Percentiles rank a stretch among this genome's conserved stretches.
Evolutionary conservation across 1,284 basidiomycete genomes (phyloP).

Genomic region (Malassezia equina): DNA sequence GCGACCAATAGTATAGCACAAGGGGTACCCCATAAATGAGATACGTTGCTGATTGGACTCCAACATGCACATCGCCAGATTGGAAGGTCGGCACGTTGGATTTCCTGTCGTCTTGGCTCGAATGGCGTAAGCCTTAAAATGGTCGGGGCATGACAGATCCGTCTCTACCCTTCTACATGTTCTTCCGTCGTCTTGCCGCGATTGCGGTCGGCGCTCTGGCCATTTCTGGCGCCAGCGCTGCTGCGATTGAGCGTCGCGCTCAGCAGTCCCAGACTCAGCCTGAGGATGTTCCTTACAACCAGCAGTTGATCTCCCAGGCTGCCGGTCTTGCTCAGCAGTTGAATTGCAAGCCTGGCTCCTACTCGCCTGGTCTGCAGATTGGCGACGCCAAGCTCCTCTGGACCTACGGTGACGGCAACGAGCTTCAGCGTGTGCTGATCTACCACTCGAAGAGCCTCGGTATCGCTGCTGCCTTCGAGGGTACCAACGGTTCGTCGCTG

Average conservation of each 20-base stretch:
- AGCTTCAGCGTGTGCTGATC: conserved; percentile 23
- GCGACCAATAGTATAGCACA: no score
- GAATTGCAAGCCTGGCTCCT: background rate
- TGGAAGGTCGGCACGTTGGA: background rate
- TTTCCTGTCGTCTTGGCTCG: background rate
- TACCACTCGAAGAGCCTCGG: conserved; percentile 26
- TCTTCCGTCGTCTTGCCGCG: background rate
- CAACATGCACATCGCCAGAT: background rate
- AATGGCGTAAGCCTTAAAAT: background rate
- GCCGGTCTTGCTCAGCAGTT: conserved; percentile 15
- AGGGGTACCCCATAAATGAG: no score
- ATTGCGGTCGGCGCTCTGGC: background rate
- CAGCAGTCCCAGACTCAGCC: conserved; percentile 2
- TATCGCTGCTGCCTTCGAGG: conserved; percentile 32
- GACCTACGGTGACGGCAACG: conserved; percentile 26
- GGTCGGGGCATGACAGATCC: no score
- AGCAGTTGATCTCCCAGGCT: conserved; percentile 4
- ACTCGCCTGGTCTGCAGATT: conserved; percentile 8
- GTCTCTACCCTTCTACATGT: no score
- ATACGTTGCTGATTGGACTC: background rate
- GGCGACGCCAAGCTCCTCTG: conserved; percentile 29
- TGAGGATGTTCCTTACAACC: background rate
- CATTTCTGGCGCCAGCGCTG: background rate
- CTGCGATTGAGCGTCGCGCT: background rate
- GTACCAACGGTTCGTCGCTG: conserved; percentile 29